Percentiles rank a stretch among this genome's conserved stretches.
Evolutionary conservation across 345 rosid genomes (phyloP).

Genomic region (Eucalyptus sideroxylon): DNA sequence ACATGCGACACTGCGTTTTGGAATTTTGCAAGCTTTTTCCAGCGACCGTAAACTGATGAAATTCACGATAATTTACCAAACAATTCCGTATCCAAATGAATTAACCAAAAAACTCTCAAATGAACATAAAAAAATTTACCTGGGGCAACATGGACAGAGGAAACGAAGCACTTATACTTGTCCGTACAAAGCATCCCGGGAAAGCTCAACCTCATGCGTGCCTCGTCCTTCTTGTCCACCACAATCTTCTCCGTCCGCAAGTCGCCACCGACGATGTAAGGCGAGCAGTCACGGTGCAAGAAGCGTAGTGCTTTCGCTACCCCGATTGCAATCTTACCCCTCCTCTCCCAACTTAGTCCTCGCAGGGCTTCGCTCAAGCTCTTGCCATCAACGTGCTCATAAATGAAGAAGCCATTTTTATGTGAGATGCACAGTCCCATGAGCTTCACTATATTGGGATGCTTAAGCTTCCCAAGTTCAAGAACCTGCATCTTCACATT

Average conservation of each 20-base stretch:
- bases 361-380: conserved; percentile 26
- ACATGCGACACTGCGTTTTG: not conserved
- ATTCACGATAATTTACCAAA: not conserved
- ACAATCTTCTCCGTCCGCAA: conserved; percentile 49
- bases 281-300: conserved; percentile 37
- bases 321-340: conserved; percentile 47
- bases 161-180: conserved; percentile 12
- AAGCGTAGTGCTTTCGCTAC: conserved; percentile 49
- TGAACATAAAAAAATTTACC: conserved; percentile 17
- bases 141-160: conserved; percentile 45
- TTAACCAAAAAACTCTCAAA: not conserved
- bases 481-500: conserved; percentile 18
- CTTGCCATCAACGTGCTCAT: conserved; percentile 44
- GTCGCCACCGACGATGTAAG: conserved; percentile 13
- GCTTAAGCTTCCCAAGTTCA: conserved; percentile 26
- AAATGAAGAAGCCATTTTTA: conserved; percentile 36
- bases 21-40: not conserved
- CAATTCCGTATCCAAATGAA: not conserved
- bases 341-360: conserved; percentile 48
- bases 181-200: conserved; percentile 15
- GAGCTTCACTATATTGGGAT: conserved; percentile 48
- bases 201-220: conserved; percentile 29
- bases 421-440: conserved; percentile 41
- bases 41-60: not conserved
- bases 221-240: conserved; percentile 35